Evolutionary conservation across 108 stramenopile species (phyloP).

Genomic region (Cyclotella kingstonii): DNA sequence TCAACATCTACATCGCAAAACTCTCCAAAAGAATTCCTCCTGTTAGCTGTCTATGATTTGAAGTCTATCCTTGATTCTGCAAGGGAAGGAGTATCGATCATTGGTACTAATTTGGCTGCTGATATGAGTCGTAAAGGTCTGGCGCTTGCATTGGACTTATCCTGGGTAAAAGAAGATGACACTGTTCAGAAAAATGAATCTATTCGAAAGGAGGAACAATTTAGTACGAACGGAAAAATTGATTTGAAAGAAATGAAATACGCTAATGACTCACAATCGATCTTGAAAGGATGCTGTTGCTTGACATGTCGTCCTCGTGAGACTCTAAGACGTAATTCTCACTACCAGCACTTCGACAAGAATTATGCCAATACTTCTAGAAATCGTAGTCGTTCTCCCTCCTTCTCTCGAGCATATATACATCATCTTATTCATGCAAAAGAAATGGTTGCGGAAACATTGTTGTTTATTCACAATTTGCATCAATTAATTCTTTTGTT

Average conservation of each 20-base stretch:
- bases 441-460: conserved; percentile 79
- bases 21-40: conserved; percentile 20
- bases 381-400: conserved; percentile 3
- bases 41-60: conserved; percentile 41
- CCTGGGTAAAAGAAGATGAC: not conserved
- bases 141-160: conserved; percentile 21
- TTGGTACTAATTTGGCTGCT: conserved; percentile 53
- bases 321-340: not conserved
- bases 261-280: conserved; percentile 50
- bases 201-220: not conserved
- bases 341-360: conserved; percentile 21
- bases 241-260: conserved; percentile 48
- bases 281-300: conserved; percentile 59
- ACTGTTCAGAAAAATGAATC: conserved; percentile 11
- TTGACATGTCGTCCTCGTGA: conserved; percentile 45
- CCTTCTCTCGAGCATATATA: conserved; percentile 67
- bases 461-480: conserved; percentile 82
- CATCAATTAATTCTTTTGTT: conserved; percentile 61
- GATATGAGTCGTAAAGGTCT: conserved; percentile 13
- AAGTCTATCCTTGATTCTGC: conserved; percentile 41
- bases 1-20: conserved; percentile 1
- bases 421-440: conserved; percentile 80
- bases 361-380: not conserved
- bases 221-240: conserved; percentile 39
- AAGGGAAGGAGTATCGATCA: conserved; percentile 37